Evolutionary conservation across 2,329 filamentous ascomycete genomes (phyloP), one percentile per base, ranked within the genome.

Genomic region (Ophiosphaerella herpotricha): DNA sequence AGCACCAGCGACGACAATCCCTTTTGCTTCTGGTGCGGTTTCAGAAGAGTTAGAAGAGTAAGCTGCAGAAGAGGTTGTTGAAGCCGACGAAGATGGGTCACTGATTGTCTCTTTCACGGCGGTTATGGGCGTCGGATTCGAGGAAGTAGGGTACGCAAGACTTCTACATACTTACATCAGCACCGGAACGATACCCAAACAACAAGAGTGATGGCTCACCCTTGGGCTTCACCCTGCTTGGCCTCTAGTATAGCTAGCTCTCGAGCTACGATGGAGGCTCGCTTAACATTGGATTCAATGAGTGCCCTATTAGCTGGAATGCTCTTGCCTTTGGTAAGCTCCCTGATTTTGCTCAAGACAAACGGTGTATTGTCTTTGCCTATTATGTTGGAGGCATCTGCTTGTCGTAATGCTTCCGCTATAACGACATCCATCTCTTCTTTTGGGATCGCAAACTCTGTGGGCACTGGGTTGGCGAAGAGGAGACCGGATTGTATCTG

Each of bases 1-100:
- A 11, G 91, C 91, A n/a, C 92, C 93, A 43, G 91, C 90, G 37
- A 97, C 90, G 24, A 97, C 76, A n/a, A 97, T 81, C 58, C 92
- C 86, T 14, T 44, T 32, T 36, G 42, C 21, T 23, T 40, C 14
- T 33, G 37, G 24, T 35, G 54, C 42, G 36, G 46, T 46, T 3
- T 34, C n/a, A 35, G 50, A 31, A 11, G 50, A 33, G 1, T 43
- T 23, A 14, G 41, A 46, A 14, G 54, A 43, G 32, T 45, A 42
- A 38, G 60, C 43, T 8, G 49, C 58, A 2, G 58, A 39, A 29
- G 53, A 24, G 43, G 52, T 8, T 23, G 48, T 38, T 46, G 55
- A 46, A 32, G 53, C 44, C 16, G 55, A 51, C 18, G 56, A 16
- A 36, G 60, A 48, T 55, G 60, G 45, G 60, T 55, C 58, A 24